These are phyloP conservation scores for Lactarius pseudohatsudake DNA, from an alignment of 768 basidiomycete genomes.

Conservation along the genomic window DNA sequence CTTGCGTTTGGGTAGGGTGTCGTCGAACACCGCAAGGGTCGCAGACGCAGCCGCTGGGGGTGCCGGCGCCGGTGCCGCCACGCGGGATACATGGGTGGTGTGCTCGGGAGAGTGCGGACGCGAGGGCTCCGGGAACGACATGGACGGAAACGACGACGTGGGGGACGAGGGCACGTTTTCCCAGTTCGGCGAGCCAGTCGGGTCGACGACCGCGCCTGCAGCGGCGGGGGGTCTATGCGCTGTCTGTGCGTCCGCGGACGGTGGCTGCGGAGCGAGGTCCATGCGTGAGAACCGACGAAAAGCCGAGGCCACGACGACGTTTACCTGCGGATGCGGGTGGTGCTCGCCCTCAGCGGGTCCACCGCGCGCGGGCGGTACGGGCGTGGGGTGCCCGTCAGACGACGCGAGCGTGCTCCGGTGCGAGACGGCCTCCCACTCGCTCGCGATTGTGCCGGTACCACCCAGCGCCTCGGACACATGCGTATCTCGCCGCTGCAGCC, in stretches of 20 bases:
- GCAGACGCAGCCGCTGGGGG: slow-evolving; percentile 37
- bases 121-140: slow-evolving; percentile 67
- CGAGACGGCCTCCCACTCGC: slow-evolving; percentile 25
- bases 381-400: not conserved
- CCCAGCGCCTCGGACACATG: not conserved
- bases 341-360: too few relatives aligned
- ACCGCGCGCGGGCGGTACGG: slow-evolving; percentile 4
- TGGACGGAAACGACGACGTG: slow-evolving; percentile 70
- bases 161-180: slow-evolving; percentile 56
- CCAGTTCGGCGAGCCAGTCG: slow-evolving; percentile 48
- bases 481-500: slow-evolving; percentile 37
- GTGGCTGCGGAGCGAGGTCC: not conserved
- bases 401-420: slow-evolving; percentile 3
- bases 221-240: slow-evolving; percentile 5
- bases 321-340: not conserved
- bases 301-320: not conserved
- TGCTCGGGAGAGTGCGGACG: slow-evolving; percentile 45
- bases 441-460: not conserved
- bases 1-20: slow-evolving; percentile 61
- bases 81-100: slow-evolving; percentile 31
- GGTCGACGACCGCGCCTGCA: slow-evolving; percentile 27
- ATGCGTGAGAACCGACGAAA: not conserved
- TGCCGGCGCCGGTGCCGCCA: slow-evolving; percentile 15
- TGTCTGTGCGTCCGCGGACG: slow-evolving; percentile 15
- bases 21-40: slow-evolving; percentile 71